Conservation (phyloP, 2,329 filamentous ascomycete species). For the Pseudocercospora vitis region DNA sequence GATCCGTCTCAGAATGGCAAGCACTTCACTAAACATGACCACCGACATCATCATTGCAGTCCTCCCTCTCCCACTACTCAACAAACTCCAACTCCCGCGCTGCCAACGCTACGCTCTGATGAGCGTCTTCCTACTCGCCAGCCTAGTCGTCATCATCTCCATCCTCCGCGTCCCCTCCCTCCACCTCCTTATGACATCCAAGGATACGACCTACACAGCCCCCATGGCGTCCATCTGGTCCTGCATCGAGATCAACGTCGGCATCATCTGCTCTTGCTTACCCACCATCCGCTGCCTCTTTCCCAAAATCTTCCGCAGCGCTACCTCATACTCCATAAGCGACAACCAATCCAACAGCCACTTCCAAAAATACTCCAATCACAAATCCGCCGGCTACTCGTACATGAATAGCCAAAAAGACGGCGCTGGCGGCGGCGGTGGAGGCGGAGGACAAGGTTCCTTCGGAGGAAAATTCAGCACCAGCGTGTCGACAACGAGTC, state of each 20-base stretch:
- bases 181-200: constrained; percentile 28
- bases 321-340: neutral
- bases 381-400: neutral
- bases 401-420: neutral
- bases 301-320: constrained; percentile 33
- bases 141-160: constrained; percentile 35
- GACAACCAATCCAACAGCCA: neutral
- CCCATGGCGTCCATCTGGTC: constrained; percentile 37
- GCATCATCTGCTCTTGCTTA: constrained; percentile 40
- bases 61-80: constrained; percentile 38
- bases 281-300: constrained; percentile 40
- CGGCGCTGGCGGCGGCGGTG: too few species aligned
- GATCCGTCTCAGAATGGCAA: constrained; percentile 30
- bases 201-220: constrained; percentile 34
- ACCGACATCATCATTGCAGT: constrained; percentile 39
- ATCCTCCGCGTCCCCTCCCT: constrained; percentile 35
- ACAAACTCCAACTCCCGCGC: constrained; percentile 35
- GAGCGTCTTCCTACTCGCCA: constrained; percentile 38
- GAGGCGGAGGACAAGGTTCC: neutral
- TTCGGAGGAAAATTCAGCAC: neutral
- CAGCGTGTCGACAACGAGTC: neutral
- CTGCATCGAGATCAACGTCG: constrained; percentile 38
- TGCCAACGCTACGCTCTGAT: constrained; percentile 37
- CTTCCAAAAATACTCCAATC: neutral
- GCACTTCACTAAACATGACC: constrained; percentile 38